Percentiles rank a stretch among this genome's conserved stretches.
Evolutionary conservation across 129 eudicot genomes (phyloP).

Genomic region (Centaurea solstitialis): DNA sequence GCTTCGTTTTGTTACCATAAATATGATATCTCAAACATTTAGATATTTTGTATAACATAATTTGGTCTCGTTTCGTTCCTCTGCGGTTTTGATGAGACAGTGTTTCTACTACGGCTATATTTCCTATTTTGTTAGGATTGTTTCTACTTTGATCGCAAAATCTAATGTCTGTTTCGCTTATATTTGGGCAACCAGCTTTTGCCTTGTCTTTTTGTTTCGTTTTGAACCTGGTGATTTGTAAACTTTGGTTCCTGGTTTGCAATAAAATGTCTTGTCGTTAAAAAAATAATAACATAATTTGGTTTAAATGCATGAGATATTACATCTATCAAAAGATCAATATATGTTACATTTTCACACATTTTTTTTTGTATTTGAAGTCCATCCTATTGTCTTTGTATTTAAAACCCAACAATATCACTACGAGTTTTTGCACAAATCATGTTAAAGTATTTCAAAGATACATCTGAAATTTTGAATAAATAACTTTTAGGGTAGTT

Average conservation of each 20-base stretch:
- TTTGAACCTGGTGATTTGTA: no score
- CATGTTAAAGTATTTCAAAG: neutral
- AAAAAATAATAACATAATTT: neutral
- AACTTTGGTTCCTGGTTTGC: no score
- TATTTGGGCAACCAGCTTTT: no score
- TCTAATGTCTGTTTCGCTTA: no score
- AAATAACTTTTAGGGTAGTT: neutral
- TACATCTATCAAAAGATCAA: neutral
- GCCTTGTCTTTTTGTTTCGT: no score
- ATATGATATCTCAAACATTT: neutral
- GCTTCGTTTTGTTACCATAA: neutral
- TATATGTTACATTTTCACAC: no score
- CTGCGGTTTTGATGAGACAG: no score
- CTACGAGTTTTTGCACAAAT: neutral
- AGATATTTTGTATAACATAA: neutral
- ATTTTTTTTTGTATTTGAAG: neutral
- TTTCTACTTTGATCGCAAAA: no score
- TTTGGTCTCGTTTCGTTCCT: neutral
- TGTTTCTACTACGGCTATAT: no score
- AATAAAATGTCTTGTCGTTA: no score
- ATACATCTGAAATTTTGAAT: neutral
- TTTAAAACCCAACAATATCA: neutral
- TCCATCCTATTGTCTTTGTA: neutral
- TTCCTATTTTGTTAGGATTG: no score
- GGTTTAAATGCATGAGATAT: neutral